A percentile compares a stretch with the other conserved stretches of the same genome.
Conservation (phyloP, 1,139 yeast genomes). For the Zygoascus meyerae region DNA sequence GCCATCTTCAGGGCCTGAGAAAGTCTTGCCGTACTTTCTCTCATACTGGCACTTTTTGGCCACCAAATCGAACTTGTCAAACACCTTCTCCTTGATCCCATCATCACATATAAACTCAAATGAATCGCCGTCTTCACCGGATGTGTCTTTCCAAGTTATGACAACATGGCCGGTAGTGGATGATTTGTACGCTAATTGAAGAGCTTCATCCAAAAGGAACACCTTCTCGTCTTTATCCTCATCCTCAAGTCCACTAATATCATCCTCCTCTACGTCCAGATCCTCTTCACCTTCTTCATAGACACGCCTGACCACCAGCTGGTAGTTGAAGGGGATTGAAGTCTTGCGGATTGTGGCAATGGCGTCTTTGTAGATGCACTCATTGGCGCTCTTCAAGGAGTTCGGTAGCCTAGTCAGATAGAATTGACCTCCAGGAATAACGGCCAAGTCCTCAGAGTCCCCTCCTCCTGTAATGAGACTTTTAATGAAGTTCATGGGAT, state of each 20-base stretch:
- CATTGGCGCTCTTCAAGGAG: slow-evolving; percentile 82
- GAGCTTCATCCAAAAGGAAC: slow-evolving; percentile 59
- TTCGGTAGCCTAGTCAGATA: slow-evolving; percentile 65
- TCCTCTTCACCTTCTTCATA: slow-evolving; percentile 61
- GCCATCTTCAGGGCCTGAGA: slow-evolving; percentile 45
- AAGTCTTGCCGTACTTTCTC: slow-evolving; percentile 56
- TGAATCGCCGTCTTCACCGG: slow-evolving; percentile 81
- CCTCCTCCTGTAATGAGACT: slow-evolving; percentile 55
- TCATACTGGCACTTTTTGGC: slow-evolving; percentile 72
- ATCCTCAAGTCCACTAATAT: slow-evolving; percentile 45
- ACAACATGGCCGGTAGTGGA: slow-evolving; percentile 43
- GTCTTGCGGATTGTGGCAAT: slow-evolving; percentile 67
- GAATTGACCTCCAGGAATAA: slow-evolving; percentile 75
- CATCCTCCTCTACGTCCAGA: slow-evolving; percentile 53
- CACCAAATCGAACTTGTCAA: slow-evolving; percentile 59
- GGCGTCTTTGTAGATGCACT: slow-evolving; percentile 76
- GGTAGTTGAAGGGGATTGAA: slow-evolving; percentile 59
- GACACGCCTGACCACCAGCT: slow-evolving; percentile 64
- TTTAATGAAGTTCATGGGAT: slow-evolving; percentile 67
- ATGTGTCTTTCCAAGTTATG: slow-evolving; percentile 74
- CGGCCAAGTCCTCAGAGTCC: slow-evolving; percentile 59
- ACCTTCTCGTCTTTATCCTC: slow-evolving; percentile 58
- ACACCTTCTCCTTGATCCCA: slow-evolving; percentile 49
- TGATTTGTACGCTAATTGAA: slow-evolving; percentile 43
- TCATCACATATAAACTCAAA: slow-evolving; percentile 76